Evolutionary conservation across 805 yeast species (phyloP), one percentile per base, ranked within the genome.

Genomic region (Komagataella ulmi): DNA sequence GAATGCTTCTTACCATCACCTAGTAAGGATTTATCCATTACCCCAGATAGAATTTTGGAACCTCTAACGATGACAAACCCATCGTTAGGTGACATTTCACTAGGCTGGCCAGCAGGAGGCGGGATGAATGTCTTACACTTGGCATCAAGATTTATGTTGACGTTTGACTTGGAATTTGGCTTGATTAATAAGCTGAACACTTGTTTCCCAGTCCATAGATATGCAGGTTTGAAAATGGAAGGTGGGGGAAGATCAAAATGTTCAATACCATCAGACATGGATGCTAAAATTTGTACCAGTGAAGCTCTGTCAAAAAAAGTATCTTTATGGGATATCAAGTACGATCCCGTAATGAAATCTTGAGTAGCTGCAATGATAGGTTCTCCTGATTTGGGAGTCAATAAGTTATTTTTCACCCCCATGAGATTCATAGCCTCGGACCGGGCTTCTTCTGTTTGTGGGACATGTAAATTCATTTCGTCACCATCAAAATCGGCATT

Each of bases 401-500:
- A 76, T 56, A 93, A 72, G 64, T 93, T 93, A 63, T 90, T 86
- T 61, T 93, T 93, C 46, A 93, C 99, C 51, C 98, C 99, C 99
- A 93, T 93, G 62, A 93, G 75, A 61, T 86, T 87, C 68, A 91
- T 88, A n/a, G 99, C 99, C 67, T 93, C 99, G 0, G 98, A 96
- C 57, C 99, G 74, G 1, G 99, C 98, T 68, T 93, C 99, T 69
- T 93, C 98, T 1, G 98, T 93, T 67, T 93, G 99, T 1, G 99
- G 99, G 48, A 93, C 99, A 65, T 93, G 99, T 63, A 93, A 74
- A 67, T 93, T 93, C 99, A 93, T 93, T 68, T 93, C 99, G 70
- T 93, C 99, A 69, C 99, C 99, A 68, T 93, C 99, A 65, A 93
- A 93, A 77, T 93, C 99, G 45, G 99, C 99, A 66, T 95, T 95